Evolutionary conservation across 768 basidiomycete genomes (phyloP).

Genomic region (Dendrothele bispora): DNA sequence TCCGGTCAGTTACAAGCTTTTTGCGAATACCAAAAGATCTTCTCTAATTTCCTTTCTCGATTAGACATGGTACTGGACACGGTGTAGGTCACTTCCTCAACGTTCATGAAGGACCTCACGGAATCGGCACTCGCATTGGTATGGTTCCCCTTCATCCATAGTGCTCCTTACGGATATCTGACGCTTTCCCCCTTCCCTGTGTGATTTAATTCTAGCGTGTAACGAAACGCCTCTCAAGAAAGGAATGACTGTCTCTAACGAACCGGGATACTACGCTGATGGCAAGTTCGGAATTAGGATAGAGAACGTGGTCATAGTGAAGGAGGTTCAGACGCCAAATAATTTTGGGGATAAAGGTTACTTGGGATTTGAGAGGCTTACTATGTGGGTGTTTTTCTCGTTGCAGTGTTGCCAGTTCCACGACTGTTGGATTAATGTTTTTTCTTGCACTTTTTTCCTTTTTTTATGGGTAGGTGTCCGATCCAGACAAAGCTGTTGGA

Average conservation of each 20-base stretch:
- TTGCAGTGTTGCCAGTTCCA: not conserved
- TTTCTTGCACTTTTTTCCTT: not conserved
- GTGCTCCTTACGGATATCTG: not conserved
- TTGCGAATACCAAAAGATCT: conserved; percentile 1
- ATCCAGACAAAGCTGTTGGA: conserved; percentile 87
- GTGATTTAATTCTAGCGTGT: conserved; percentile 41
- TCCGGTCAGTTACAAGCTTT: conserved; percentile 40
- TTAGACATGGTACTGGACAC: conserved; percentile 89
- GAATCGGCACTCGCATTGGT: conserved; percentile 47
- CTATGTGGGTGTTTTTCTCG: conserved; percentile 57
- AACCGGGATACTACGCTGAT: conserved; percentile 92
- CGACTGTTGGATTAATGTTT: not conserved
- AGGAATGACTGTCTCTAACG: conserved; percentile 92
- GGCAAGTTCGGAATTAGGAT: conserved; percentile 91
- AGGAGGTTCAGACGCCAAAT: conserved; percentile 63
- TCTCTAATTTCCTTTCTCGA: conserved; percentile 6
- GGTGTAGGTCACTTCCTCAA: conserved; percentile 95
- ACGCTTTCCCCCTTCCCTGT: not conserved
- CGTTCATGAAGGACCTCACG: conserved; percentile 85
- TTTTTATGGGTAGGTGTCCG: conserved; percentile 58
- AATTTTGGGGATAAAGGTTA: conserved; percentile 87
- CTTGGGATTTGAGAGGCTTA: conserved; percentile 83
- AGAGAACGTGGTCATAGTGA: conserved; percentile 85
- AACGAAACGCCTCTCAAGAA: conserved; percentile 72
- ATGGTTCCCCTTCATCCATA: not conserved